A percentile compares a stretch with the other conserved stretches of the same genome.
phyloP scores from a whole-genome alignment of 2,329 filamentous ascomycete species.

The Aspergillus sp. region DNA sequence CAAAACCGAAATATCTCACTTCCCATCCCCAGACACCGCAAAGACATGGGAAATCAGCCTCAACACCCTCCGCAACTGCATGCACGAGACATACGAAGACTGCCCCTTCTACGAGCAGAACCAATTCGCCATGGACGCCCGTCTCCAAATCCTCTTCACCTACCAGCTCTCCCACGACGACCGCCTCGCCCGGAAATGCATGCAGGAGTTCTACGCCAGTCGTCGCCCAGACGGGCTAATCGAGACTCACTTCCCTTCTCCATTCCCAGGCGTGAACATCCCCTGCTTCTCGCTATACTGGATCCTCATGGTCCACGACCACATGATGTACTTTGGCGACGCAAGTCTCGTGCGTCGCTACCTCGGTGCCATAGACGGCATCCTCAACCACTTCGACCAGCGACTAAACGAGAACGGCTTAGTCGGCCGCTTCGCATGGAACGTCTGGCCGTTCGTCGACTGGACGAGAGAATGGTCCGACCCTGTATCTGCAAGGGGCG shows the following conservation, averaged over 20 bases:
- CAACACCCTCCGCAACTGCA: constrained; percentile 5
- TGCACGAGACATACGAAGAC: constrained; percentile 14
- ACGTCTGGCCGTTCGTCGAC: constrained; percentile 10
- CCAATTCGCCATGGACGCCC: constrained; percentile 12
- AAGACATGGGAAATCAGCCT: constrained; percentile 10
- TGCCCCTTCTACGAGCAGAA: constrained; percentile 16
- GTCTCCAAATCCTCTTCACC: constrained; percentile 9
- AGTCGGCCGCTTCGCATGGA: not conserved
- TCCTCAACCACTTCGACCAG: constrained; percentile 3
- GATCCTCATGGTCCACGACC: constrained; percentile 9
- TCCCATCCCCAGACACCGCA: not conserved
- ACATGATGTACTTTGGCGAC: constrained; percentile 5
- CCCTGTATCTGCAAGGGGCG: not conserved
- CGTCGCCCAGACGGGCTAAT: constrained; percentile 4
- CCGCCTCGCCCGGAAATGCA: constrained; percentile 7
- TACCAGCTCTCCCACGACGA: constrained; percentile 11
- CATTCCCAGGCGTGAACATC: not conserved
- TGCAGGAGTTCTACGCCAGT: constrained; percentile 10
- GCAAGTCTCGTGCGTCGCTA: not conserved
- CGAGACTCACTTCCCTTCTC: constrained; percentile 7
- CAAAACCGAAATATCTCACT: not conserved
- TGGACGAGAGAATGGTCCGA: constrained; percentile 5
- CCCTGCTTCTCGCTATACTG: constrained; percentile 10
- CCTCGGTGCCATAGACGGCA: constrained; percentile 1
- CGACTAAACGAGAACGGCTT: not conserved